phyloP scores from a whole-genome alignment of 116 monocot genomes.

The Trichopus zeylanicus region DNA sequence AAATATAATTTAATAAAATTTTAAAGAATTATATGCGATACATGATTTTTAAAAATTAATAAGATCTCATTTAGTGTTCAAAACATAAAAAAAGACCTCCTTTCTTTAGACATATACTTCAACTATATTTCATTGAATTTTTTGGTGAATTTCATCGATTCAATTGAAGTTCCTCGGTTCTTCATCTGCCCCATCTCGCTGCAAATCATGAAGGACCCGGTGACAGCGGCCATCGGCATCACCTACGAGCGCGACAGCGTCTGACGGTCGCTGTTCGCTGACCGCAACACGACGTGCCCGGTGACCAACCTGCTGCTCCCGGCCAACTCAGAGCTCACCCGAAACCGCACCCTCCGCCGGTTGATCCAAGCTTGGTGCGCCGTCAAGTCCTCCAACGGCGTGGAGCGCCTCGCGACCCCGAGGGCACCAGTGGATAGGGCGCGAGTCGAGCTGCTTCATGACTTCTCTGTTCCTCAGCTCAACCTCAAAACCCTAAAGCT shows the following conservation, averaged over 20 bases:
- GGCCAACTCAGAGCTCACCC: constrained; percentile 26
- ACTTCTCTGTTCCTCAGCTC: constrained; percentile 18
- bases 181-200: constrained; percentile 70
- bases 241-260: constrained; percentile 64
- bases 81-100: too few relatives aligned
- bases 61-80: too few relatives aligned
- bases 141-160: constrained; percentile 21
- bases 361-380: constrained; percentile 65
- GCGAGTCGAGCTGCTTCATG: constrained; percentile 14
- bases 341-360: constrained; percentile 74
- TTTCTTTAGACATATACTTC: too few relatives aligned
- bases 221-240: constrained; percentile 45
- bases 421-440: constrained; percentile 10
- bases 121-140: too few relatives aligned
- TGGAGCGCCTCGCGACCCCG: constrained; percentile 33
- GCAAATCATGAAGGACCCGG: constrained; percentile 59
- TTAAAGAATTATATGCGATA: too few relatives aligned
- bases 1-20: too few relatives aligned
- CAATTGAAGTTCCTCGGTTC: constrained; percentile 35
- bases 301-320: constrained; percentile 39
- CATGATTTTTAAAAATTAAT: too few relatives aligned
- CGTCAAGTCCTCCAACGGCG: constrained; percentile 12
- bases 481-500: constrained; percentile 9
- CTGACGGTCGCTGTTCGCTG: constrained; percentile 41
- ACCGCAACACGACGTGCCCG: constrained; percentile 24